Evolutionary conservation across 345 rosid species (phyloP), one percentile per base, ranked within the genome.

Genomic region (Linum lewisii): DNA sequence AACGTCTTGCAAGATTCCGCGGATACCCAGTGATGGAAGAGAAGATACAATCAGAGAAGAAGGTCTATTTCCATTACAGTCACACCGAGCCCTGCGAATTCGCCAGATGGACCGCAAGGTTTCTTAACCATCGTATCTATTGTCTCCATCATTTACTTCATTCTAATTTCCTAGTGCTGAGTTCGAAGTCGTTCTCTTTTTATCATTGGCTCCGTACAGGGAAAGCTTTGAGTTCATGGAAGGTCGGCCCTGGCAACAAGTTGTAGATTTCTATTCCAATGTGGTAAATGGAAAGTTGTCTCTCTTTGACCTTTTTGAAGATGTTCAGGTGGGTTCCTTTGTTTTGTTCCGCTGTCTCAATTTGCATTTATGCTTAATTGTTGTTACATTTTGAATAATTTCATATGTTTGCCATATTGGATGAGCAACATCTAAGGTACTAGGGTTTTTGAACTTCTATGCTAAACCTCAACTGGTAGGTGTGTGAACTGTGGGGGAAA

Each of bases 61-160:
- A 79, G 68, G 72, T 67, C 22, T 74, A 80, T 68, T 63, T 60
- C 54, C 90, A 84, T 38, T 89, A 88, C 70, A 79, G 86, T 62
- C 99, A 88, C 60, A 76, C 80, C 34, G 90, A 84, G 70, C 80
- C 89, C 7, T 82, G 89, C 80, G 80, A 52, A 51, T 75, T 70
- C 51, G 75, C 77, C 10, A 77, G 99, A 21, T 89, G 99, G 99
- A 86, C 72, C 45, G 77, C 95, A 67, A 85, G 87, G 94, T 83
- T 21, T 8, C 4, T 18, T 22, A 54, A 21, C 4, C n/a, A 18
- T 0, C 25, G 36, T 26, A 15, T n/a, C 25, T 1, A 15, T 21
- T 15, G n/a, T 15, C 2, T 26, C 14, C 0, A 50, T 24, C 32
- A 32, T 1, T 19, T 4, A 4, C 7, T 5, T 20, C 54, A 23